phyloP scores from a whole-genome alignment of 129 eudicot genomes.

The Oenanthe sinensis region DNA sequence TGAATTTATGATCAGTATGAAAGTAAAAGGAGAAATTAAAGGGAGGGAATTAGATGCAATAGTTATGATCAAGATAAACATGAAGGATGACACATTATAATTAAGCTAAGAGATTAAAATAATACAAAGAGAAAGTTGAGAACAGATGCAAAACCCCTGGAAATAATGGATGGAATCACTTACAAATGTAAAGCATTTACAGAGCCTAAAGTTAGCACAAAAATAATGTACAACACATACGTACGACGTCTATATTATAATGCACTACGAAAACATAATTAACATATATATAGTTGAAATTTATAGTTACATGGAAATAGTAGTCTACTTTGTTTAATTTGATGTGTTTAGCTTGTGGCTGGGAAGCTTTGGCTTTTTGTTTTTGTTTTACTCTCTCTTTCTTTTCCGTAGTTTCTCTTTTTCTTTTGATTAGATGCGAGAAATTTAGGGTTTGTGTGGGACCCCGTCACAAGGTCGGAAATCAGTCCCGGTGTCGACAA shows the following conservation, averaged over 20 bases:
- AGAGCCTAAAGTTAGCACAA: neutral
- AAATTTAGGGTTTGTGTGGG: neutral
- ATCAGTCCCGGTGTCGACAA: neutral
- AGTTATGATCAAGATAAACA: neutral
- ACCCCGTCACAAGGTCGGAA: neutral
- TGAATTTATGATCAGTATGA: too few relatives aligned
- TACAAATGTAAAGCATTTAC: constrained; percentile 2
- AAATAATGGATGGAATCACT: constrained; percentile 4
- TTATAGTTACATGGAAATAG: neutral
- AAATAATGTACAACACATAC: neutral
- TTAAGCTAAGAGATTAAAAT: neutral
- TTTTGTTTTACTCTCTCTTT: constrained; percentile 2
- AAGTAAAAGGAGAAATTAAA: neutral
- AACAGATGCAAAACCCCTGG: constrained; percentile 12
- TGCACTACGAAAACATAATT: neutral
- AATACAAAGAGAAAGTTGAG: neutral
- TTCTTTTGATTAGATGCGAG: neutral
- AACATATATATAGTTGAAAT: neutral
- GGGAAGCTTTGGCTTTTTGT: constrained; percentile 1
- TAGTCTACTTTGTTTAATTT: neutral
- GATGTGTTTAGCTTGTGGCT: neutral
- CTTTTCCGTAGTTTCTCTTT: neutral
- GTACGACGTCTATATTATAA: neutral
- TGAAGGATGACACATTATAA: neutral
- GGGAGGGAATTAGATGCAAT: constrained; percentile 8